Evolutionary conservation across 345 rosid species (phyloP).

Genomic region (Boechera stricta): DNA sequence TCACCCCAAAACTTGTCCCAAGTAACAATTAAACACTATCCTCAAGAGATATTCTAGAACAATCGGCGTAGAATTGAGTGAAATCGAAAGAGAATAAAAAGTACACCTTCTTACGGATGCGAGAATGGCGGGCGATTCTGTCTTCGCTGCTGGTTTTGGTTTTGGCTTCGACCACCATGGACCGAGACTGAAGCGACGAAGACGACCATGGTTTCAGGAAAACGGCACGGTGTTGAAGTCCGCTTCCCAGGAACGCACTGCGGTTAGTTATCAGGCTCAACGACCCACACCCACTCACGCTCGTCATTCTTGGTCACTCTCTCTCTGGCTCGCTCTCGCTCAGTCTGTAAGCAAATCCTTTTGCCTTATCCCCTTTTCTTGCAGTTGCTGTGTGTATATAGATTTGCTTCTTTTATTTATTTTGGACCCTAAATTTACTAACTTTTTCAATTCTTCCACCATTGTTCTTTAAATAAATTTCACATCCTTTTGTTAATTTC

Average conservation of each 20-base stretch:
- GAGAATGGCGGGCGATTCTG: slow-evolving; percentile 83
- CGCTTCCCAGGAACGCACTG: slow-evolving; percentile 41
- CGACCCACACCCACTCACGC: slow-evolving; percentile 44
- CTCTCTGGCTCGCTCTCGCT: not conserved
- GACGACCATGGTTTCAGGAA: slow-evolving; percentile 42
- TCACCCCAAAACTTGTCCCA: not conserved
- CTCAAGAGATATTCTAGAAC: not conserved
- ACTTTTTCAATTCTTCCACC: not conserved
- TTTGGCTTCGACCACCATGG: slow-evolving; percentile 64
- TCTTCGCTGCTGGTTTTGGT: slow-evolving; percentile 68
- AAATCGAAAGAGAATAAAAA: not conserved
- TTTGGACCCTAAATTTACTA: not conserved
- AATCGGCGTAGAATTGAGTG: not conserved
- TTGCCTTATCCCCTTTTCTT: slow-evolving; percentile 43
- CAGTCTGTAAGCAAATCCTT: not conserved
- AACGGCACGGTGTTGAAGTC: slow-evolving; percentile 43
- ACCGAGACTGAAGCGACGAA: slow-evolving; percentile 32
- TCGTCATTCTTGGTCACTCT: slow-evolving; percentile 29
- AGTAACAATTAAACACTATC: not conserved
- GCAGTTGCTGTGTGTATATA: slow-evolving; percentile 20
- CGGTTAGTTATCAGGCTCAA: slow-evolving; percentile 40
- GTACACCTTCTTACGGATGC: slow-evolving; percentile 91
- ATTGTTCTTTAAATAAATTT: not conserved
- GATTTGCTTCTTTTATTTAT: slow-evolving; percentile 12
- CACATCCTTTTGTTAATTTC: not conserved